Percentiles rank a stretch among this genome's conserved stretches.
Conservation (phyloP, 208 protist genomes). For the Angomonas deanei region DNA sequence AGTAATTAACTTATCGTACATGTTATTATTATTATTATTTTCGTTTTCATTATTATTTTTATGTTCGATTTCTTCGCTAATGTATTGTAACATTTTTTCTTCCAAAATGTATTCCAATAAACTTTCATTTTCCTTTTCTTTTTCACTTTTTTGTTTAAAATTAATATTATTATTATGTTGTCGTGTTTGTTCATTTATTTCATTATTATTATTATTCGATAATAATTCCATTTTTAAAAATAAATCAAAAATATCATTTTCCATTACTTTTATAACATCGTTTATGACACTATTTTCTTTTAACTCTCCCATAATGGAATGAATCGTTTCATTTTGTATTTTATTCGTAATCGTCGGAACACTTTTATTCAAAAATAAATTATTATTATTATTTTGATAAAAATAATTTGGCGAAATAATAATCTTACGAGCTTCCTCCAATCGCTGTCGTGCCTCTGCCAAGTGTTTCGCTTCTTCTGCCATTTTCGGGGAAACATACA, state of each 20-base stretch:
- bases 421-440: slow-evolving; percentile 20
- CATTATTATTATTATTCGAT: background rate
- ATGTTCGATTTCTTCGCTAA: too few species aligned
- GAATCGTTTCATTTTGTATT: slow-evolving; percentile 32
- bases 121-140: slow-evolving; percentile 7
- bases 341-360: slow-evolving; percentile 7
- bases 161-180: background rate
- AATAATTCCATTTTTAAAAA: slow-evolving; percentile 16
- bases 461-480: slow-evolving; percentile 36
- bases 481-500: slow-evolving; percentile 19
- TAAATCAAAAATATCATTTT: slow-evolving; percentile 20
- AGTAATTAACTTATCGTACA: too few species aligned
- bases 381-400: too few species aligned
- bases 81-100: slow-evolving; percentile 8
- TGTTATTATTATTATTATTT: too few species aligned
- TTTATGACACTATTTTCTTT: slow-evolving; percentile 27
- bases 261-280: slow-evolving; percentile 18
- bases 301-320: slow-evolving; percentile 31
- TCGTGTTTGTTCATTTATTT: slow-evolving; percentile 13
- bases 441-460: slow-evolving; percentile 29
- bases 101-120: slow-evolving; percentile 12
- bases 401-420: too few species aligned
- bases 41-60: too few species aligned
- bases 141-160: too few species aligned
- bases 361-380: too few species aligned